phyloP scores from a whole-genome alignment of 257 asterid species.

The Lithospermum erythrorhizon region DNA sequence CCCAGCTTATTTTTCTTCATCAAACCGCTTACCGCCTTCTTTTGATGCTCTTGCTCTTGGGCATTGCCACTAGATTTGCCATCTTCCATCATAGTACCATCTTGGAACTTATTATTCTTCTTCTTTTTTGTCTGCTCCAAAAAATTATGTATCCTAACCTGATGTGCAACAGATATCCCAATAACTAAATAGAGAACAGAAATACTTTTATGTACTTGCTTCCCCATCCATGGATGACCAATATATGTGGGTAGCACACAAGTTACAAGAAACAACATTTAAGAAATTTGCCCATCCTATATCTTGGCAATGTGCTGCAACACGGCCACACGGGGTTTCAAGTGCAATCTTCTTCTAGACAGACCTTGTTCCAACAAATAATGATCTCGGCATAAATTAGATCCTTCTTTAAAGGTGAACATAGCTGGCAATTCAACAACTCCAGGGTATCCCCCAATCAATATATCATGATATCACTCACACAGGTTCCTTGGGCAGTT shows the following conservation, averaged over 20 bases:
- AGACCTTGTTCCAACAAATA: no score
- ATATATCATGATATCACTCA: not conserved
- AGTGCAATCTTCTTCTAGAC: not conserved
- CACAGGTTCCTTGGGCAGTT: no score
- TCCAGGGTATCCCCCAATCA: no score
- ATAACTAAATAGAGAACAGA: not conserved
- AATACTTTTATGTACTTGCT: not conserved
- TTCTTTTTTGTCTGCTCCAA: conserved; percentile 65
- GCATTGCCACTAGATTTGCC: conserved; percentile 24
- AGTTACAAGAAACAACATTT: not conserved
- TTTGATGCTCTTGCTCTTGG: conserved; percentile 36
- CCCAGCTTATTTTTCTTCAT: conserved; percentile 68
- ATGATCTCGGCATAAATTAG: not conserved
- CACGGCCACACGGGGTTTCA: not conserved
- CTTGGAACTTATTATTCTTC: conserved; percentile 13
- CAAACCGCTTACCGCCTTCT: conserved; percentile 46
- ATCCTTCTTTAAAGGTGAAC: no score
- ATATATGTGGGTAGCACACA: not conserved
- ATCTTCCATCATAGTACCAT: conserved; percentile 24
- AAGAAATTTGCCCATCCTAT: not conserved
- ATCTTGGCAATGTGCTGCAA: no score
- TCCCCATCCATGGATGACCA: not conserved
- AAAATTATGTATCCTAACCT: conserved; percentile 72
- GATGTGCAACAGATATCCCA: conserved; percentile 11
- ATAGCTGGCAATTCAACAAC: no score